phyloP scores from a whole-genome alignment of 305 asterid genomes.

The Salvia sclarea region DNA sequence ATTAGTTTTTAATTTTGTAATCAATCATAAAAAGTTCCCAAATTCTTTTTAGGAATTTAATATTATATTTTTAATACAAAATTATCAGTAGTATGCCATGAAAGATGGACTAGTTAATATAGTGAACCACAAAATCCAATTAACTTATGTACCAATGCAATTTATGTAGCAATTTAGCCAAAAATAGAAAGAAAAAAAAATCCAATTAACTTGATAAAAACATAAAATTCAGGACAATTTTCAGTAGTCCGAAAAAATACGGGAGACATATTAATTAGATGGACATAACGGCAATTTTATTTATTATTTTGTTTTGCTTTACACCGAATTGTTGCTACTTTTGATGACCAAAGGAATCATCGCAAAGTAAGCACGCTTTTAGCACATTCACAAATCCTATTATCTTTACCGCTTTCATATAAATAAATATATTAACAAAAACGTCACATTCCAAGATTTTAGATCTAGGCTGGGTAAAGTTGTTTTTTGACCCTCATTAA shows the following conservation, averaged over 20 bases:
- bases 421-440: too few relatives aligned
- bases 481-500: background rate
- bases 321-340: conserved; percentile 50
- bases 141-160: too few relatives aligned
- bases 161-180: too few relatives aligned
- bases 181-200: too few relatives aligned
- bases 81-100: too few relatives aligned
- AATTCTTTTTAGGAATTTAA: too few relatives aligned
- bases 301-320: conserved; percentile 28
- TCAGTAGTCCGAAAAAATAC: conserved; percentile 24
- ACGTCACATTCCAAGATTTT: too few relatives aligned
- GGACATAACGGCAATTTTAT: background rate
- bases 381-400: background rate
- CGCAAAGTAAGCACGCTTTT: conserved; percentile 45
- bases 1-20: too few relatives aligned
- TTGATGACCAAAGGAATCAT: conserved; percentile 39
- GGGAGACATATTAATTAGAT: conserved; percentile 7
- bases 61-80: too few relatives aligned
- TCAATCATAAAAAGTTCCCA: too few relatives aligned
- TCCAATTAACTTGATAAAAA: too few relatives aligned
- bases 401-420: background rate
- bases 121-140: background rate
- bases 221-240: background rate
- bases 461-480: conserved; percentile 2
- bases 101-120: too few relatives aligned